Conservation (phyloP, 208 protist species). For the Crithidia acanthocephali region DNA sequence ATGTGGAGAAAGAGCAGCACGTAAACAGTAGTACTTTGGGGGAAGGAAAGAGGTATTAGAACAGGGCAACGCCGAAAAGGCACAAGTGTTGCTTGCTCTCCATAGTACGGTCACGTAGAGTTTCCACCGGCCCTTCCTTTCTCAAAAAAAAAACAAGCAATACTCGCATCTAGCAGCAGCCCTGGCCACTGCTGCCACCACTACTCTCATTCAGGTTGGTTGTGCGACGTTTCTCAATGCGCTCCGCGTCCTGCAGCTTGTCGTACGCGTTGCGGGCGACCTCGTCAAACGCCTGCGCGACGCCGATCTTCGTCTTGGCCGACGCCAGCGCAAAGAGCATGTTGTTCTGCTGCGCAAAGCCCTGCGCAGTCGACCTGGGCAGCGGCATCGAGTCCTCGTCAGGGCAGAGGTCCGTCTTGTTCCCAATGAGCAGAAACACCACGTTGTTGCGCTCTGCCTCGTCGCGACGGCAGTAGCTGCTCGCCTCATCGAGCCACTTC, state of each 20-base stretch:
- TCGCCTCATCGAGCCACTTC: constrained; percentile 81
- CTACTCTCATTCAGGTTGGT: constrained; percentile 21
- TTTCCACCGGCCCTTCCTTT: background rate
- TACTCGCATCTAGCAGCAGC: too few species aligned
- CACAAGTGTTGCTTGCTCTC: background rate
- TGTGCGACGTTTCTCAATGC: constrained; percentile 23
- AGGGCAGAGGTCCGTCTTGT: constrained; percentile 77
- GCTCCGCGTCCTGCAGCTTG: constrained; percentile 33
- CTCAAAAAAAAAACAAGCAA: too few species aligned
- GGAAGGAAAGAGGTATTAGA: too few species aligned
- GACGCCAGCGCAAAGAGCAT: constrained; percentile 88
- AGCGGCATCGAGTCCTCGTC: constrained; percentile 55
- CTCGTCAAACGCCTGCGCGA: constrained; percentile 87
- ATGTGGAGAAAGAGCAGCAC: too few species aligned
- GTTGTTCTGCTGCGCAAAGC: constrained; percentile 68
- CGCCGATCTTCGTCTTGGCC: constrained; percentile 77
- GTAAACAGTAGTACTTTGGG: too few species aligned
- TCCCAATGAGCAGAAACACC: constrained; percentile 83
- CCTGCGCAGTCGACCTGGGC: constrained; percentile 47
- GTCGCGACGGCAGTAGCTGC: constrained; percentile 55
- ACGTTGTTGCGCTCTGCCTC: constrained; percentile 39
- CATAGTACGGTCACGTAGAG: background rate
- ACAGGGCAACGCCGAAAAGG: too few species aligned
- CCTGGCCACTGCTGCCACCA: constrained; percentile 10
- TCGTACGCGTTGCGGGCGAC: constrained; percentile 72